Percentiles rank a stretch among this genome's conserved stretches.
Conservation (phyloP, 2,329 filamentous ascomycete species). For the Diaporthe caulivora region DNA sequence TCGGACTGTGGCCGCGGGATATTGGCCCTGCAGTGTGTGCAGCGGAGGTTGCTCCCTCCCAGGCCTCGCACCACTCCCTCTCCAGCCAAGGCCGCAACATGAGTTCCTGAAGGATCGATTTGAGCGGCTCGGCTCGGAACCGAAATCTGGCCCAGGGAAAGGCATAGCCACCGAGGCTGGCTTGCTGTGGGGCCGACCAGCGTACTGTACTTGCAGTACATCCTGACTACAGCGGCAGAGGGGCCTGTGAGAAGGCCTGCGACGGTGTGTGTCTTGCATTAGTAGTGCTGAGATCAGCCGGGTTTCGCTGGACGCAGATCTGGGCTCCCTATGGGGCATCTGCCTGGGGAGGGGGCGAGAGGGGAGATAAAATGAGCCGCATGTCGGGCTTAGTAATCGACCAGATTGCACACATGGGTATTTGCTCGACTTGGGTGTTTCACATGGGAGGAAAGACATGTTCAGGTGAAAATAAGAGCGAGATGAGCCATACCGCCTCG, state of each 20-base stretch:
- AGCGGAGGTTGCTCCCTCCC: not conserved
- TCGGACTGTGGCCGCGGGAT: constrained; percentile 21
- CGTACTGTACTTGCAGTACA: constrained; percentile 15
- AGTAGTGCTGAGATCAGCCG: constrained; percentile 35
- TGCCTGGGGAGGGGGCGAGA: not conserved
- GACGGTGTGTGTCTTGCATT: constrained; percentile 31
- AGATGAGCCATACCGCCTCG: constrained; percentile 21
- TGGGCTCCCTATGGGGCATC: constrained; percentile 24
- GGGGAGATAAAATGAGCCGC: constrained; percentile 23
- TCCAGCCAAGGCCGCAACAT: not conserved
- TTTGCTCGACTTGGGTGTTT: not conserved
- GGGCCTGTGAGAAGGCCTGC: not conserved
- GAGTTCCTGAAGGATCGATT: not conserved
- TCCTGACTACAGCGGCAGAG: not conserved
- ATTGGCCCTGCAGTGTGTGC: constrained; percentile 10
- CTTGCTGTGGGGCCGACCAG: not conserved
- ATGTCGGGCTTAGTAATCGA: constrained; percentile 27
- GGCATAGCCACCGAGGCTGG: not conserved
- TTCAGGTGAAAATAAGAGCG: not conserved
- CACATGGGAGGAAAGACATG: constrained; percentile 15
- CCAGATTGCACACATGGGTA: constrained; percentile 17
- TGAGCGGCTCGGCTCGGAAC: constrained; percentile 29
- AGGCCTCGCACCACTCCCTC: not conserved
- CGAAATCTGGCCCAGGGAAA: not conserved
- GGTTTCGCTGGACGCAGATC: constrained; percentile 26